phyloP scores from a whole-genome alignment of 352 stramenopile genomes.

The Pythium grandisporangium region DNA sequence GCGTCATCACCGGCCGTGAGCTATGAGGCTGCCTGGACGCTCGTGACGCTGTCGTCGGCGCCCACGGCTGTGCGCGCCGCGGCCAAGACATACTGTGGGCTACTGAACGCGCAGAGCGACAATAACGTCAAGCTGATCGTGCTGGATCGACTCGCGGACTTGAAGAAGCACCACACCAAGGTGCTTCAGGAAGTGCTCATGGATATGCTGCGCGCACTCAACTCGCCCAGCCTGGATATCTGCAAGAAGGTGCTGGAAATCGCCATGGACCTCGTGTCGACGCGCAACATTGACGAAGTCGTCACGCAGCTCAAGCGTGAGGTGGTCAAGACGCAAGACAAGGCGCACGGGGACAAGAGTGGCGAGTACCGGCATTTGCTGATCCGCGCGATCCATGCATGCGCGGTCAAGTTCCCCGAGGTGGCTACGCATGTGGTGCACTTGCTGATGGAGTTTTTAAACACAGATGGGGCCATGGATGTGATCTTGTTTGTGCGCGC shows the following conservation, averaged over 20 bases:
- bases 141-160: constrained; percentile 93
- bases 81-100: constrained; percentile 94
- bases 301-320: constrained; percentile 87
- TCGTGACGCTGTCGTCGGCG: constrained; percentile 97
- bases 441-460: constrained; percentile 99
- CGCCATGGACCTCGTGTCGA: constrained; percentile 95
- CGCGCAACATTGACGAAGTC: constrained; percentile 98
- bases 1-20: constrained; percentile 86
- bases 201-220: constrained; percentile 97
- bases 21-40: constrained; percentile 99
- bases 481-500: constrained; percentile 98
- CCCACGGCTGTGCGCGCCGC: constrained; percentile 96
- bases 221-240: constrained; percentile 97
- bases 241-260: constrained; percentile 99
- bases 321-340: constrained; percentile 87
- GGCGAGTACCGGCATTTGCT: constrained; percentile 96
- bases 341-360: constrained; percentile 91
- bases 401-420: constrained; percentile 96
- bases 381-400: constrained; percentile 97
- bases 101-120: constrained; percentile 98
- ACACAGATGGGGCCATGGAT: constrained; percentile 95
- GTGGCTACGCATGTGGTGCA: constrained; percentile 97
- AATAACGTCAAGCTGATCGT: constrained; percentile 99
- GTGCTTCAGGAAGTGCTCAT: constrained; percentile 98
- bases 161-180: constrained; percentile 97